phyloP scores from a whole-genome alignment of 805 yeast species.

The Brettanomyces anomalus region DNA sequence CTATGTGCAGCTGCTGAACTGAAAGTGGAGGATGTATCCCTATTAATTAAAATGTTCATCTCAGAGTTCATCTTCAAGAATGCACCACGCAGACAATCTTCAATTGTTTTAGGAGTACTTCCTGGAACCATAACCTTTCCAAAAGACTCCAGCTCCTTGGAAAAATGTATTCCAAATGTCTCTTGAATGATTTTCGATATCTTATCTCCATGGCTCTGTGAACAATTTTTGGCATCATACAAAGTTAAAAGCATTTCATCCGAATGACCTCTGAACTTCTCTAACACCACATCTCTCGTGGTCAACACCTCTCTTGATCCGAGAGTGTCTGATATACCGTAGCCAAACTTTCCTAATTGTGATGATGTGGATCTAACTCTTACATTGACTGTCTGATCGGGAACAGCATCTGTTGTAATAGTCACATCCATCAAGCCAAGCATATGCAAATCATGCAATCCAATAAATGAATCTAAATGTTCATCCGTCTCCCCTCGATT shows the following conservation, averaged over 20 bases:
- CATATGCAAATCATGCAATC: conserved; percentile 56
- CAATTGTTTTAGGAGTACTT: conserved; percentile 39
- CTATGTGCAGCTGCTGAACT: conserved; percentile 42
- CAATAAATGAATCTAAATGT: conserved; percentile 58
- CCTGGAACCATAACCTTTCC: conserved; percentile 28
- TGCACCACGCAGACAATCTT: conserved; percentile 74
- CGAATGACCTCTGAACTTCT: conserved; percentile 77
- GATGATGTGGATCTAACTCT: conserved; percentile 90
- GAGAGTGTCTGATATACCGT: conserved; percentile 86
- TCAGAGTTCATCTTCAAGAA: conserved; percentile 77
- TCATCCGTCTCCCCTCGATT: conserved; percentile 40
- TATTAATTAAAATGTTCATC: conserved; percentile 52
- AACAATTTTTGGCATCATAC: conserved; percentile 74
- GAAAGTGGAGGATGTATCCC: conserved; percentile 32
- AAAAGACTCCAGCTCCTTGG: conserved; percentile 47
- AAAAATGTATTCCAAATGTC: conserved; percentile 56
- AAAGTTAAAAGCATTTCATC: conserved; percentile 75
- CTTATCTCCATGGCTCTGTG: conserved; percentile 47
- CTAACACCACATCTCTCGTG: conserved; percentile 77
- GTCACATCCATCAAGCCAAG: conserved; percentile 95
- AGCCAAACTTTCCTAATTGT: conserved; percentile 61
- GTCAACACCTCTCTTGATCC: conserved; percentile 60
- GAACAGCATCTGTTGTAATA: conserved; percentile 76
- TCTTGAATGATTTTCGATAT: conserved; percentile 69
- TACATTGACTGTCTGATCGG: conserved; percentile 75